Base-by-base conservation (phyloP, 352 stramenopile species). In the Phytopythium chamaehyphon region DNA sequence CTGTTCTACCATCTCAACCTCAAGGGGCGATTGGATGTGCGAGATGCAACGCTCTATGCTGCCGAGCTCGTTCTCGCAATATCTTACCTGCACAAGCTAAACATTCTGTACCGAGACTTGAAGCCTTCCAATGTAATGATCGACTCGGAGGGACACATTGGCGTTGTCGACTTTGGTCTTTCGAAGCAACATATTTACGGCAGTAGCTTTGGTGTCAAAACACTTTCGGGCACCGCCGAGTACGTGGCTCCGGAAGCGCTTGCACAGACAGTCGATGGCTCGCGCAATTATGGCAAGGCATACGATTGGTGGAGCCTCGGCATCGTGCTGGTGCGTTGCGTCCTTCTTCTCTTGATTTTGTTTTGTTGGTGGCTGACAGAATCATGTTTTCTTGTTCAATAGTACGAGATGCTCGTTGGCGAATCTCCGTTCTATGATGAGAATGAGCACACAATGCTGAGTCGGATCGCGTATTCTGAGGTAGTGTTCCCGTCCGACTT, bases 71-170 rank as follows among this genome's bases (percentile, higher is more conserved):
- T 93, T 53, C 64, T 95, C 14, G 85, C 85, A 35, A 93, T 95
- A 26, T 95, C 85, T 26, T 95, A 95, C 58, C 66, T 95, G 18
- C 85, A 95, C 50, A 81, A 90, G 55, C 73, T 95, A 26, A 93
- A 95, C 69, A 95, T 95, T 55, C 55, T 95, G 14, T 95, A 95
- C 40, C 77, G 85, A 33, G 85, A 95, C 48, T 60, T 95, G 44
- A 95, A 95, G 66, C 85, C 85, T 18, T 93, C 83, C 11, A 95
- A 95, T 63, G 68, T 95, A 28, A 95, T 95, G 85, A 93, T 95
- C 33, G 85, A 95, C 55, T 76, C 77, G 0, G 81, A 95, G 46
- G 85, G 85, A 23, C 85, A 95, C 59, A 95, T 95, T 26, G 85
- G 83, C 36, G 80, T 95, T 22, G 85, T 95, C 3, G 85, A 95